A percentile compares a stretch with the other conserved stretches of the same genome.
Evolutionary conservation across 768 basidiomycete genomes (phyloP).

Genomic region (Mrakia gelida): DNA sequence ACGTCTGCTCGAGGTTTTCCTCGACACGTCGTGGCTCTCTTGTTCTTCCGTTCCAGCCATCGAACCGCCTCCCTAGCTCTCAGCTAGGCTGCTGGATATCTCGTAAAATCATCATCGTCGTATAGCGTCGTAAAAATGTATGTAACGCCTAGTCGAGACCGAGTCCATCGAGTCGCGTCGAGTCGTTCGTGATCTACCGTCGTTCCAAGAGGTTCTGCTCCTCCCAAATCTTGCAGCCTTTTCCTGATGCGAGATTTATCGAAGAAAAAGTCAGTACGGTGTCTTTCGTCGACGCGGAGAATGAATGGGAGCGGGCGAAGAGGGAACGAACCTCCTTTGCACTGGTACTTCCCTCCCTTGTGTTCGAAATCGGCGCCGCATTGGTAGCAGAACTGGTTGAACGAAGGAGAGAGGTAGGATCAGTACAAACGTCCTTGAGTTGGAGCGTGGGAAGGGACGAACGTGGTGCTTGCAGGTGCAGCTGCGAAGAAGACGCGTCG

Average conservation of each 20-base stretch:
- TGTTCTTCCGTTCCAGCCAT: too few relatives aligned
- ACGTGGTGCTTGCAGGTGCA: slow-evolving; percentile 16
- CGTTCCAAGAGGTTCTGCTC: slow-evolving; percentile 17
- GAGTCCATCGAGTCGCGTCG: too few relatives aligned
- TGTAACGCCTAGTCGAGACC: too few relatives aligned
- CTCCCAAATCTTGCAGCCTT: slow-evolving; percentile 15
- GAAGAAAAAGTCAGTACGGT: too few relatives aligned
- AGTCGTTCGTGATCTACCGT: background rate
- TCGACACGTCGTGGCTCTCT: too few relatives aligned
- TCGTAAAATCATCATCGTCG: too few relatives aligned
- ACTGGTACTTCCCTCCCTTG: slow-evolving; percentile 1
- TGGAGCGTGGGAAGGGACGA: background rate
- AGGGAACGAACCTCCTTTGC: background rate
- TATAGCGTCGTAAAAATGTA: too few relatives aligned
- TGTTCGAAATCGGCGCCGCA: slow-evolving; percentile 11
- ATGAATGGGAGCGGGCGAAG: too few relatives aligned
- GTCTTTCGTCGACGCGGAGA: too few relatives aligned
- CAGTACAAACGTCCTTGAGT: background rate
- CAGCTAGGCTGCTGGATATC: too few relatives aligned
- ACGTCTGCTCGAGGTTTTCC: too few relatives aligned
- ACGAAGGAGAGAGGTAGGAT: background rate
- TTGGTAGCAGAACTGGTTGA: slow-evolving; percentile 15
- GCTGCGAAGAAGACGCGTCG: background rate
- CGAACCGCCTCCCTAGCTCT: too few relatives aligned
- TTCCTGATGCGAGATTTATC: background rate